Base-by-base conservation (phyloP, 1,139 yeast species). In the Candida glucosophila region DNA sequence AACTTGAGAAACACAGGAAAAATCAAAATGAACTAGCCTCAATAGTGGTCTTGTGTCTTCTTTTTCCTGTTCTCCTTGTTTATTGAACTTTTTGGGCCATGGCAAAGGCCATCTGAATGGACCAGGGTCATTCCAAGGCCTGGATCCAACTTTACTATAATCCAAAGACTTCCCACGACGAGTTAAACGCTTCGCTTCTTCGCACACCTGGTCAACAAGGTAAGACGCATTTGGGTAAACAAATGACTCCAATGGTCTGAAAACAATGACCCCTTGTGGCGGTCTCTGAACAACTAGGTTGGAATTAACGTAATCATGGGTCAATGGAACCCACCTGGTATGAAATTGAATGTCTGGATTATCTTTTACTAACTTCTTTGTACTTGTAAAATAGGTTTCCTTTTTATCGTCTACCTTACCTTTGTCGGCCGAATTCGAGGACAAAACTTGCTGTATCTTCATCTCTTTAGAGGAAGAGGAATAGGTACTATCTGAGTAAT, bases 101-200 rank as follows among this genome's bases (percentile, higher is more conserved):
- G 41, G 28, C 37, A 55, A 56, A 18, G 64, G 62, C 20, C 52
- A 37, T 21, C 43, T 60, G 18, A 16, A 16, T 25, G 80, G 81
- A 36, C 94, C 93, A 14, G 86, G 88, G 43, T 85, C 92, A 47
- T 86, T 86, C 95, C 96, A 88, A 12, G 94, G 88, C 37, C 90
- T 70, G 27, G 80, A 81, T 15, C 85, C 81, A 21, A 73, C 66
- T 26, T 62, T 58, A 12, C 58, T 47, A 25, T 48, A 55, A 22
- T 52, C 49, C 27, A 58, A 51, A 14, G 70, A 56, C 28, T 64
- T 63, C 14, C 88, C 88, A 29, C 81, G 67, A 39, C 67, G 66
- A 2, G 95, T 83, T 10, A 49, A 31, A 20, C 55, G 50, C 47
- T 76, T 77, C 21, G 79, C 76, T 43, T 78, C 77, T 35, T 80